phyloP scores from a whole-genome alignment of 2,329 filamentous ascomycete genomes.

The Exophiala calicioides region DNA sequence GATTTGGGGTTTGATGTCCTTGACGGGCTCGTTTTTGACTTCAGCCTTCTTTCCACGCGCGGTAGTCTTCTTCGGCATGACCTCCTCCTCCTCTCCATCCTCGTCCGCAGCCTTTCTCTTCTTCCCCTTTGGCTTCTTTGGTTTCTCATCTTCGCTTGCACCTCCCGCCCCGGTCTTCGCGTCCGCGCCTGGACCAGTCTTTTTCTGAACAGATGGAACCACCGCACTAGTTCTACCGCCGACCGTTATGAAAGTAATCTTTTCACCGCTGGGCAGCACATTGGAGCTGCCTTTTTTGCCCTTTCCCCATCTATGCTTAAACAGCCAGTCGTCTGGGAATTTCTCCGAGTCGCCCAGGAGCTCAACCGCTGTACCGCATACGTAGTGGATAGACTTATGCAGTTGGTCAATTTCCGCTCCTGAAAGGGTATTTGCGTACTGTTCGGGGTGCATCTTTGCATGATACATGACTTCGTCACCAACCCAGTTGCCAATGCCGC shows the following conservation, averaged over 20 bases:
- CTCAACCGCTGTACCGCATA: slow-evolving; percentile 78
- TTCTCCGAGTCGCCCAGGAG: slow-evolving; percentile 76
- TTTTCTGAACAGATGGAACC: slow-evolving; percentile 83
- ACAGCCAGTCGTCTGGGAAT: slow-evolving; percentile 86
- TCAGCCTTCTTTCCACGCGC: slow-evolving; percentile 30
- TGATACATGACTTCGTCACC: slow-evolving; percentile 92
- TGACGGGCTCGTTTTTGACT: slow-evolving; percentile 27
- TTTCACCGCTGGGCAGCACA: slow-evolving; percentile 77
- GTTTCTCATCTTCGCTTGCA: slow-evolving; percentile 29
- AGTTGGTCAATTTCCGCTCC: slow-evolving; percentile 71
- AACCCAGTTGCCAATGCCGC: slow-evolving; percentile 96
- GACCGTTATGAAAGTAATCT: slow-evolving; percentile 82
- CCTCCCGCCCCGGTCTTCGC: slow-evolving; percentile 45
- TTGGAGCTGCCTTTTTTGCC: slow-evolving; percentile 70
- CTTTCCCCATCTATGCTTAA: slow-evolving; percentile 86
- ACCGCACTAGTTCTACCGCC: slow-evolving; percentile 90
- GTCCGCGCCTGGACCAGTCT: slow-evolving; percentile 62
- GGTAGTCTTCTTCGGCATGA: slow-evolving; percentile 31
- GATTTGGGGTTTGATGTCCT: slow-evolving; percentile 8
- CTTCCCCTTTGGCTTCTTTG: slow-evolving; percentile 32
- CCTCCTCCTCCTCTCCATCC: slow-evolving; percentile 26
- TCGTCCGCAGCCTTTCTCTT: slow-evolving; percentile 38
- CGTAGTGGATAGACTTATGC: slow-evolving; percentile 71
- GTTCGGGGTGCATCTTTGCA: slow-evolving; percentile 84
- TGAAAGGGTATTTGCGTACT: slow-evolving; percentile 81